Evolutionary conservation across 768 basidiomycete genomes (phyloP), one percentile per base, ranked within the genome.

Genomic region (Wakefieldia striispora): DNA sequence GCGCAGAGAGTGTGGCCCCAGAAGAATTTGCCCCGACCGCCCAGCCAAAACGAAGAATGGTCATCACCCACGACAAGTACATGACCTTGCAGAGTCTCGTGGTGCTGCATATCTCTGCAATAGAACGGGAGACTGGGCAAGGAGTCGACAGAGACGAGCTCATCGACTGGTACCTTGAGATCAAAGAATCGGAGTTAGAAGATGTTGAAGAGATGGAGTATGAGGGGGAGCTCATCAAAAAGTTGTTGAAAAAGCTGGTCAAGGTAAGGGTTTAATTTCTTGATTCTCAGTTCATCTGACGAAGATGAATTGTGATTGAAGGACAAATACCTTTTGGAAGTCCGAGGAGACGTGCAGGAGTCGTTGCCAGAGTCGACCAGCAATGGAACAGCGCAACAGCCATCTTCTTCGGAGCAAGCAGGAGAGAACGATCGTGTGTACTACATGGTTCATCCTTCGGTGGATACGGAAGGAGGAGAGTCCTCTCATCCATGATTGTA

Each of bases 61-160:
- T 89, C 55, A 97, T 99, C 71, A 91, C 95, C 4, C 93, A 97
- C 68, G 95, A 98, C 77, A 85, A 90, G 67, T 99, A 93, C 70
- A 84, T 93, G 70, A 80, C 84, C 37, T 77, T 98, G 57, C 93
- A 93, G 73, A 89, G 85, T 61, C 75, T 97, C 57, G 82, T 97
- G 59, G 84, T 99, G 24, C 62, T 95, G 49, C 87, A 94, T 59
- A 72, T 99, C 21, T 74, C 83, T 16, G 82, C 86, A 33, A 73
- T 83, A 12, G 97, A 99, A 71, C 76, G 79, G 23, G 80, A 83
- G 59, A 85, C 81, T 0, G 86, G 86, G 17, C 75, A 70, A 45
- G 95, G 95, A 3, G 71, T 95, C 35, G 89, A 93, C 60, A 79
- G 86, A 39, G 93, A 95, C 57, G 95, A 97, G 59, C 77, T 99